Conservation (phyloP, 176 grass and related monocot genomes). For the Triticum timopheevii region DNA sequence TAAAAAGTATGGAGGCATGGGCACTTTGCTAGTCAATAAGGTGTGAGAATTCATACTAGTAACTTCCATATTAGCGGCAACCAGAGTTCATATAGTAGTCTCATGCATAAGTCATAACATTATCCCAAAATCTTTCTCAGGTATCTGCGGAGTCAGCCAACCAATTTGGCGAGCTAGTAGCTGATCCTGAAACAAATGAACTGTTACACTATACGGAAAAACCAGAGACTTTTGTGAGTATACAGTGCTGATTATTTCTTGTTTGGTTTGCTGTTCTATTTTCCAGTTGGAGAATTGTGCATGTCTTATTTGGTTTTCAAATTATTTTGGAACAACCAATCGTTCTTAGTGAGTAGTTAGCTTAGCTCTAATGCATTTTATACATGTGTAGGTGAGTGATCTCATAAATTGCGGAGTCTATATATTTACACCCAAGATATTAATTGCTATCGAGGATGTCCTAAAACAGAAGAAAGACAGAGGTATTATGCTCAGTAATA, state of each 20-base stretch:
- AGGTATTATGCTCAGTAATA: slow-evolving; percentile 47
- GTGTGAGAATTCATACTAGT: slow-evolving; percentile 26
- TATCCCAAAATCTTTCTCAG: slow-evolving; percentile 36
- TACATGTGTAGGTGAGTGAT: slow-evolving; percentile 81
- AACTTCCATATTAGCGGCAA: not conserved
- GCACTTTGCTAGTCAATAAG: slow-evolving; percentile 95
- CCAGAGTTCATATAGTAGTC: slow-evolving; percentile 16
- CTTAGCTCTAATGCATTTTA: slow-evolving; percentile 26
- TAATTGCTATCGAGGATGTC: slow-evolving; percentile 84
- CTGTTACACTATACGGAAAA: slow-evolving; percentile 95
- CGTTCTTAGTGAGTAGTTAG: not conserved
- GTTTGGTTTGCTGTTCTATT: slow-evolving; percentile 21
- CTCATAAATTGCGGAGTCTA: slow-evolving; percentile 98
- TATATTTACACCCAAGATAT: slow-evolving; percentile 97
- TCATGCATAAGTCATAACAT: not conserved
- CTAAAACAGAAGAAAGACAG: slow-evolving; percentile 82
- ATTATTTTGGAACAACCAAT: not conserved
- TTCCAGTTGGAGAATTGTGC: not conserved
- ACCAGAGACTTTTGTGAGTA: slow-evolving; percentile 98
- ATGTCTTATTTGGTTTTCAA: not conserved
- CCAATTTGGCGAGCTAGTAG: slow-evolving; percentile 98
- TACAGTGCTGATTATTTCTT: slow-evolving; percentile 20
- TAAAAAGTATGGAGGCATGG: slow-evolving; percentile 93
- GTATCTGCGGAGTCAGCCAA: slow-evolving; percentile 96
- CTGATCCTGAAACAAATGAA: slow-evolving; percentile 94